Evolutionary conservation across 73 alveolate genomes (phyloP), one percentile per base, ranked within the genome.

Genomic region (Breviolum minutum): DNA sequence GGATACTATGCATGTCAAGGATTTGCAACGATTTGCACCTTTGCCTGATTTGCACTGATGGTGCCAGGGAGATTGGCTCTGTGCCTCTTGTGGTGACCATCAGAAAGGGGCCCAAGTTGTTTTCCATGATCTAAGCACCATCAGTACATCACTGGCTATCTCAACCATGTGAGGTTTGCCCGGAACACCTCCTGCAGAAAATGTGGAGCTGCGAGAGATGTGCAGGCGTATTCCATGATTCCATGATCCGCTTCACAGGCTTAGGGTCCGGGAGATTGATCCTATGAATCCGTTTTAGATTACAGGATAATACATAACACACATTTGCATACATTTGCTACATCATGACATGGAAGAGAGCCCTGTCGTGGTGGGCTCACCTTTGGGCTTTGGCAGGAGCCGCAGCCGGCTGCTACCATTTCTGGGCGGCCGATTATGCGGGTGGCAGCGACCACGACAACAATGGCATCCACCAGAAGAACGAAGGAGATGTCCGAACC

Each of bases 1-100:
- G 3, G 54, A 40, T 40, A 40, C 54, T 40, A 40, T 40, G 54
- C 5, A 40, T 3, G 54, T 40, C 54, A 40, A 40, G 87, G 69
- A n/a, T 9, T 30, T 66, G 70, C 32, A 32, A 3, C 70, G 48
- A 40, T 60, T 48, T 17, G 8, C n/a, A n/a, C n/a, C n/a, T n/a
- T n/a, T n/a, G n/a, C n/a, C n/a, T n/a, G n/a, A n/a, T n/a, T n/a
- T n/a, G 27, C 17, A 20, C 48, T 7, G n/a, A n/a, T n/a, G 17
- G 17, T 7, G 79, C 73, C 63, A 91, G 97, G 97, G 97, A n/a
- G 97, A 91, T 62, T 91, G 97, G 97, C 74, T 22, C 32, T 91
- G 97, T 76, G n/a, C 74, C 88, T 20, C 32, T 17, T 91, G 97
- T 87, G 97, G 97, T 64, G 97, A 91, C 63, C 97, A 91, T 48